These are phyloP conservation scores for Rhododendron mucronatum DNA, from an alignment of 148 eudicot species.

Conservation along the genomic window DNA sequence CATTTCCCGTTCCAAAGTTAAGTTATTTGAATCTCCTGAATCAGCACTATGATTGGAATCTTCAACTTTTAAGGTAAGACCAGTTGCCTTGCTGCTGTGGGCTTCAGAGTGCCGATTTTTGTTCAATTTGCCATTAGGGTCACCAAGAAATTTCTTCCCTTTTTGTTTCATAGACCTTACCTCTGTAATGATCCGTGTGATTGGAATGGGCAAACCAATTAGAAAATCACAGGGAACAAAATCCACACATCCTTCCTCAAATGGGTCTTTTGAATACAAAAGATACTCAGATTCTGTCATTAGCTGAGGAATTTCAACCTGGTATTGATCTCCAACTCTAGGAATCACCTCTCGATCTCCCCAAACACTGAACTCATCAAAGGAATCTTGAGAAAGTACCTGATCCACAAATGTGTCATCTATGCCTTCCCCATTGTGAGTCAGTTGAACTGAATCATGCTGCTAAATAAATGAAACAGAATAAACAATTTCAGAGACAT, in stretches of 20 bases:
- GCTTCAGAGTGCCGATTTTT: constrained; percentile 12
- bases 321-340: constrained; percentile 61
- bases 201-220: constrained; percentile 52
- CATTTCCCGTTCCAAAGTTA: background rate
- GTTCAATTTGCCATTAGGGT: background rate
- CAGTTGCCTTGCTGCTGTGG: background rate
- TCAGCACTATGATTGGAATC: background rate
- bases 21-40: background rate
- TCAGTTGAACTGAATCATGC: constrained; percentile 31
- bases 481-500: background rate
- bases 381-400: constrained; percentile 14
- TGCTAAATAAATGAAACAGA: constrained; percentile 20
- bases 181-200: constrained; percentile 35
- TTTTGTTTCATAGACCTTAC: constrained; percentile 9
- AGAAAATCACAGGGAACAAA: constrained; percentile 26
- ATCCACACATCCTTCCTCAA: constrained; percentile 6
- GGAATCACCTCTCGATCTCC: constrained; percentile 49
- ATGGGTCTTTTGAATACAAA: constrained; percentile 15
- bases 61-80: background rate
- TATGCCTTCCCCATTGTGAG: constrained; percentile 20
- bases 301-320: constrained; percentile 53
- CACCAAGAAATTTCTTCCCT: background rate
- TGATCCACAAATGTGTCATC: constrained; percentile 24
- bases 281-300: constrained; percentile 22
- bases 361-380: constrained; percentile 20